phyloP scores from a whole-genome alignment of 345 rosid species.

The Gossypium rotundifolium region DNA sequence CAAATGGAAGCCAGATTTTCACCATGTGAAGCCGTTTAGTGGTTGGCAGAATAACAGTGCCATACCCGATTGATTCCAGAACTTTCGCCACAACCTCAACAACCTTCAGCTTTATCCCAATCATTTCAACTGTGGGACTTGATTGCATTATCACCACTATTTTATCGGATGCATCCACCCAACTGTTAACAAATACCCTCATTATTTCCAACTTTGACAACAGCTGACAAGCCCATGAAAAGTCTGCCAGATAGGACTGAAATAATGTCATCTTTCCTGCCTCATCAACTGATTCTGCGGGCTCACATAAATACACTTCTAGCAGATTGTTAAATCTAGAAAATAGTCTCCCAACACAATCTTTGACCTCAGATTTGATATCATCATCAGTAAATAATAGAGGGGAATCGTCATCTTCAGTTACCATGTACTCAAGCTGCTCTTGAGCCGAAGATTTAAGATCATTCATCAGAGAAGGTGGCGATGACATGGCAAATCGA shows the following conservation, averaged over 20 bases:
- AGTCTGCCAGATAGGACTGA: slow-evolving; percentile 47
- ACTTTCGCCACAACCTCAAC: slow-evolving; percentile 71
- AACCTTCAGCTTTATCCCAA: slow-evolving; percentile 46
- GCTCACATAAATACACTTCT: slow-evolving; percentile 34
- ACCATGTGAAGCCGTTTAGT: slow-evolving; percentile 56
- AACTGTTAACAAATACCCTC: slow-evolving; percentile 59
- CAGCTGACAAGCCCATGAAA: slow-evolving; percentile 71
- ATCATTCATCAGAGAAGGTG: slow-evolving; percentile 39
- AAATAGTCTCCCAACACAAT: slow-evolving; percentile 46
- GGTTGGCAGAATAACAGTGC: slow-evolving; percentile 65
- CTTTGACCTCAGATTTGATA: slow-evolving; percentile 57
- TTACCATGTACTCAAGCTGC: slow-evolving; percentile 86
- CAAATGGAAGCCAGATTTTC: slow-evolving; percentile 88
- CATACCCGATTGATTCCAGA: slow-evolving; percentile 67
- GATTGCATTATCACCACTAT: slow-evolving; percentile 36
- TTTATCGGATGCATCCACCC: slow-evolving; percentile 76
- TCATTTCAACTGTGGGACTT: slow-evolving; percentile 26
- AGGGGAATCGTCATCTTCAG: slow-evolving; percentile 87
- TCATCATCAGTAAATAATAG: slow-evolving; percentile 49
- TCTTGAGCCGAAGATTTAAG: slow-evolving; percentile 72
- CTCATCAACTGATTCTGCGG: slow-evolving; percentile 23
- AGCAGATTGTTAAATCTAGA: slow-evolving; percentile 42
- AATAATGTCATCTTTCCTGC: slow-evolving; percentile 31
- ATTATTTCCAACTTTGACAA: slow-evolving; percentile 66
- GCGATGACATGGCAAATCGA: slow-evolving; percentile 67